Base-by-base conservation (phyloP, 768 basidiomycete genomes). In the Amanita subjunquillea region DNA sequence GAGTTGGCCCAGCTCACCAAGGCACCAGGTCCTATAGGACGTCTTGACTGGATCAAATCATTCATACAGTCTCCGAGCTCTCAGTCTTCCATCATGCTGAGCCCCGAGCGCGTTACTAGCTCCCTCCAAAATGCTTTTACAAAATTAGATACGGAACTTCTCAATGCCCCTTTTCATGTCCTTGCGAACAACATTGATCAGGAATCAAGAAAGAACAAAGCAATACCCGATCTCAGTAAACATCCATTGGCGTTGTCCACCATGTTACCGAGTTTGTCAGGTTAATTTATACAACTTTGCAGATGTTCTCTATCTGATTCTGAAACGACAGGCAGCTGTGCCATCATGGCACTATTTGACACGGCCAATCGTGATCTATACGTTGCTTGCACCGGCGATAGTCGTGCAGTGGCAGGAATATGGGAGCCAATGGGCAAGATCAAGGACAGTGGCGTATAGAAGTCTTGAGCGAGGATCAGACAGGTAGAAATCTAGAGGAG, bases 391-490 rank as follows among this genome's bases (percentile, higher is more conserved):
- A 85, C 92, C 4, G 96, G 96, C 0, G 96, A 99, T 64, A 88
- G 90, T 62, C 80, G 96, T 45, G 96, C 96, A 10, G 92, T 99
- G 5, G 94, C 95, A 20, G 96, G 96, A 17, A 78, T 91, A 36
- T 94, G 89, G 87, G 83, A 90, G 56, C 76, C 80, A 48, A 75
- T 75, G 3, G 67, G 65, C 2, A 78, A 56, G 83, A 81, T 3
- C 70, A 74, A 49, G 89, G 89, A 9, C 75, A 72, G 49, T 99
- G 96, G 96, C 79, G 83, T 43, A 87, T 93, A 29, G 91, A 96
- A 64, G 90, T 90, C n/a, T 74, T 99, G 56, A 91, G 80, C 27
- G 92, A 97, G 66, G 96, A 98, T 63, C 94, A 97, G 72, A 97
- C 94, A 6, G 96, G 92, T 37, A 80, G 91, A 58, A 97, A 92